Evolutionary conservation across 1,139 yeast genomes (phyloP), one percentile per base, ranked within the genome.

Genomic region (Pichia sp.): DNA sequence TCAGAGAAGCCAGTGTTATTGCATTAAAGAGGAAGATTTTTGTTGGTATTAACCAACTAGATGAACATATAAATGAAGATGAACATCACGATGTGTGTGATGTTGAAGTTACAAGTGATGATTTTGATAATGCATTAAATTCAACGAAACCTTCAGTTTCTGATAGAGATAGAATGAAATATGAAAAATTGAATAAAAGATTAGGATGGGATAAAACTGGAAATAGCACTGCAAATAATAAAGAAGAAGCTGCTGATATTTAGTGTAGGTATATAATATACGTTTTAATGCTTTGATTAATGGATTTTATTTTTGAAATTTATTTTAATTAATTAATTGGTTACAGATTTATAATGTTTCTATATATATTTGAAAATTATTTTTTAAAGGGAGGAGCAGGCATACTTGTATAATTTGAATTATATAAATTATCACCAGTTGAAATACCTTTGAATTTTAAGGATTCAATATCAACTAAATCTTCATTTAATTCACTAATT

Each of bases 131-230:
- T 27, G 98, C 99, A 0, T 77, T 93, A 55, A 72, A 73, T 39
- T 80, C 80, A 57, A 88, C 93, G 18, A 83, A 85, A 56, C 98
- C 99, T 1, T 87, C 96, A 68, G 99, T 93, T 4, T 84, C 90
- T 60, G 97, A 90, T 63, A 75, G 75, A 57, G 99, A 93, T 63
- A 79, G 98, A 57, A 65, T 73, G 41, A 87, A 84, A 62, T 93
- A 93, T 65, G 95, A 87, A 56, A 69, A 61, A 45, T 54, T 67
- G 45, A 68, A 67, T 44, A 65, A 59, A 52, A 55, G 70, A 47
- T 51, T 67, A 52, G 70, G 70, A 3, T 67, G 70, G 70, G 65
- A 65, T 48, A 66, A 61, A 50, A 58, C 70, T 5, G 60, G 52
- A 3, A 49, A n/a, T 27, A 52, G 47, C 25, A 18, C 50, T 8